Base-by-base conservation (phyloP, 148 eudicot genomes). In the Dianthus caryophyllus region DNA sequence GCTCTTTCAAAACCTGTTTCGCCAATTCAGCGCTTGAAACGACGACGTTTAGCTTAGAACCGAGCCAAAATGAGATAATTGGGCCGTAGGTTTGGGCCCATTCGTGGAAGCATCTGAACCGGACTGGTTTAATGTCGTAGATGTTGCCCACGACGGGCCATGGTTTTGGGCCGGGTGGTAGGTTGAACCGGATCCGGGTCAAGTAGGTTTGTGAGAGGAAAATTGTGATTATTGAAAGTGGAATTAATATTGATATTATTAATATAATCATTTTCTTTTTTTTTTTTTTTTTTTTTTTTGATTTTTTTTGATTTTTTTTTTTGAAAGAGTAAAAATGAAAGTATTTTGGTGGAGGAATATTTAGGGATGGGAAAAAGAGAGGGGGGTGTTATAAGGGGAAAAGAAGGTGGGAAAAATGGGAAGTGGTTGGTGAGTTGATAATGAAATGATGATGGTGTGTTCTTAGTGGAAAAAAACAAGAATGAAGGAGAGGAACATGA, bases 81-180 rank as follows among this genome's bases (percentile, higher is more conserved):
- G 97, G 97, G 21, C 97, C 97, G 61, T 86, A 91, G 0, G 17
- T 22, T 14, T 77, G 69, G 20, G 97, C 84, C 91, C 88, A 86
- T 38, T 84, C 97, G 8, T 85, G 75, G 52, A 71, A 86, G 74
- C 97, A 91, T 6, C 84, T 78, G 81, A 86, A 84, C 25, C 79
- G 81, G 21, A 91, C 78, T 14, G 91, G 95, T 60, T 80, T 84
- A 0, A 91, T 63, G 73, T 84, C 86, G 80, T 86, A 91, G 48
- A 91, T 78, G 85, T 91, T 91, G 0, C 97, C 97, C 0, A 91
- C 84, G 0, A 91, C 38, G 5, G 97, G 97, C 61, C 82, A 77
- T 4, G 86, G 91, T 10, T 77, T 78, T 0, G 96, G 97, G 30
- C 96, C 96, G 2, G 97, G 97, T 0, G 95, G 97, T 1, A 91